These are phyloP conservation scores for Sclerotinia borealis DNA, from an alignment of 2,329 filamentous ascomycete genomes.

Conservation along the genomic window DNA sequence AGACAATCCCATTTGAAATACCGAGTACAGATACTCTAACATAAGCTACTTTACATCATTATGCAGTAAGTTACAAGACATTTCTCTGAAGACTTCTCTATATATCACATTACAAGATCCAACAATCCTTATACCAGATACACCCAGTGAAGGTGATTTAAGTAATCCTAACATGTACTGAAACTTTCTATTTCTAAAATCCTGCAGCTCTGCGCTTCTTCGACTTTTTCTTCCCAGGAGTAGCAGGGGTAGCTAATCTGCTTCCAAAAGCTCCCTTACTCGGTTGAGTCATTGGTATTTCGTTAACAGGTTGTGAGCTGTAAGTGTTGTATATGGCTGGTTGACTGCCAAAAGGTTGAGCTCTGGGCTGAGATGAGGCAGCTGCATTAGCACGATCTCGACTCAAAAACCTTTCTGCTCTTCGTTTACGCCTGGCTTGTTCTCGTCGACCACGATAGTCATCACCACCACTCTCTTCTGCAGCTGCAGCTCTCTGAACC, in stretches of 20 bases:
- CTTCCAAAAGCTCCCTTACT: slow-evolving; percentile 43
- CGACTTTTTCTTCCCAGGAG: slow-evolving; percentile 38
- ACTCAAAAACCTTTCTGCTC: slow-evolving; percentile 29
- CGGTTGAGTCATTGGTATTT: slow-evolving; percentile 40
- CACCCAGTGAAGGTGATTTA: not conserved
- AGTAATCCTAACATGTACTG: not conserved
- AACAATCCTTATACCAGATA: not conserved
- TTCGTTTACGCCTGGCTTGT: slow-evolving; percentile 26
- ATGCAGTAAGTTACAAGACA: not conserved
- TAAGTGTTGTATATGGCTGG: slow-evolving; percentile 19
- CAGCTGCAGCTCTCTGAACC: slow-evolving; percentile 14
- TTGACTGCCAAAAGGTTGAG: slow-evolving; percentile 28
- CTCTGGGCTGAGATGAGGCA: slow-evolving; percentile 40
- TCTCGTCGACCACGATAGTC: slow-evolving; percentile 21
- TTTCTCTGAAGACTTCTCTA: not conserved
- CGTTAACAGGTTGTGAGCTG: slow-evolving; percentile 28
- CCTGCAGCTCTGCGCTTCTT: slow-evolving; percentile 35
- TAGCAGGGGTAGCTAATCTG: slow-evolving; percentile 32
- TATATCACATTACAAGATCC: not conserved
- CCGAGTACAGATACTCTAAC: not conserved
- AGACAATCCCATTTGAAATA: not conserved
- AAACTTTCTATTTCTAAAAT: slow-evolving; percentile 18
- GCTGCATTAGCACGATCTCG: slow-evolving; percentile 23
- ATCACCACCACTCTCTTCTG: slow-evolving; percentile 21
- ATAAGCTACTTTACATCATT: not conserved